phyloP scores from a whole-genome alignment of 2,329 filamentous ascomycete species.

The Fusarium setosum region DNA sequence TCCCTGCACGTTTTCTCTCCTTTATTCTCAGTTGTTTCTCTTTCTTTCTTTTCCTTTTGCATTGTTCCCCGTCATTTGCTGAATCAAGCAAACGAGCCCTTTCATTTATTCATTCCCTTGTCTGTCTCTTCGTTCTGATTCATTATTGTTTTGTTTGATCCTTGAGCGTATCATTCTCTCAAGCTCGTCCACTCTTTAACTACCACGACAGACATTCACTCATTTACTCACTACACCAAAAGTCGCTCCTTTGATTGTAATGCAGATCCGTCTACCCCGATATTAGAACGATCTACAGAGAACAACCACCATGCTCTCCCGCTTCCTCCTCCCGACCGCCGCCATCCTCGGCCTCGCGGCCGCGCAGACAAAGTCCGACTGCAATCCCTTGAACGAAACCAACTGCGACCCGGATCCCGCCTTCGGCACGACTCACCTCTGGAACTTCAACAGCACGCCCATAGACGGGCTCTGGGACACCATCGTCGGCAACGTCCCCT shows the following conservation, averaged over 20 bases:
- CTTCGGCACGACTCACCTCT: constrained; percentile 71
- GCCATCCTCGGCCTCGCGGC: constrained; percentile 58
- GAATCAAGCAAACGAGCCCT: neutral
- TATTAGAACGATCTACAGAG: neutral
- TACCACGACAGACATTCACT: constrained; percentile 13
- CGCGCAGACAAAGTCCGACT: constrained; percentile 82
- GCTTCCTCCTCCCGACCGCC: constrained; percentile 47
- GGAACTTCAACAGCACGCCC: constrained; percentile 73
- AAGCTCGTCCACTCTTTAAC: constrained; percentile 33
- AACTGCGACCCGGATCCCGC: constrained; percentile 78
- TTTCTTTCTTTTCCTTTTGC: neutral
- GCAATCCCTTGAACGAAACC: constrained; percentile 78
- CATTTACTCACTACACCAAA: neutral
- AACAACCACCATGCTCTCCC: constrained; percentile 39
- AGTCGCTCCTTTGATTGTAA: constrained; percentile 10
- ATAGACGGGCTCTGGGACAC: constrained; percentile 74
- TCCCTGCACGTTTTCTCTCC: constrained; percentile 15
- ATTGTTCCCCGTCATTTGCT: constrained; percentile 4
- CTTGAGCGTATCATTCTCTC: constrained; percentile 26
- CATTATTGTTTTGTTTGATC: neutral
- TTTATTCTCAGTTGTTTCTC: constrained; percentile 18
- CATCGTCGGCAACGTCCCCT: constrained; percentile 73
- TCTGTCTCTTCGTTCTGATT: constrained; percentile 22
- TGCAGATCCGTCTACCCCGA: constrained; percentile 1
- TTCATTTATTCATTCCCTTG: constrained; percentile 23